A percentile compares a stretch with the other conserved stretches of the same genome.
Conservation (phyloP, 108 stramenopile genomes). For the Epithemia pelagica region DNA sequence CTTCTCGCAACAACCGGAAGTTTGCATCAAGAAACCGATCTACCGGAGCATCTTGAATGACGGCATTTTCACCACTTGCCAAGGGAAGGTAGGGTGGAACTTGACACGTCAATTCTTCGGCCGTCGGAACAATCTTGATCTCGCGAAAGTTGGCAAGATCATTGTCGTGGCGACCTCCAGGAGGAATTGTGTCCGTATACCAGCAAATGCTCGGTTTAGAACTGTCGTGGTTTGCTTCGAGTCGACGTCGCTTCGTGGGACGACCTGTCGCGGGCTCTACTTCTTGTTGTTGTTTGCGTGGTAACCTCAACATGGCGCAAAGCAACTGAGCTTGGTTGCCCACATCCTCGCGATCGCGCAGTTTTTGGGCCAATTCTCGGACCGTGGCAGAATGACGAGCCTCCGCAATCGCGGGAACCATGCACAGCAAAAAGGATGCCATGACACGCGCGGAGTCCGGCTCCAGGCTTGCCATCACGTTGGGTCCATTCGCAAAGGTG, state of each 20-base stretch:
- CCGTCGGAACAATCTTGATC: slow-evolving; percentile 36
- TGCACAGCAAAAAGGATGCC: slow-evolving; percentile 20
- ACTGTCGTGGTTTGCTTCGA: background rate
- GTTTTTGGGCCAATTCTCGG: slow-evolving; percentile 16
- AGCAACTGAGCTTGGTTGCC: slow-evolving; percentile 8
- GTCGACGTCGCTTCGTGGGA: too few relatives aligned
- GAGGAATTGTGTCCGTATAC: slow-evolving; percentile 33
- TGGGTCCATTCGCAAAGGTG: slow-evolving; percentile 1
- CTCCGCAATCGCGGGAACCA: slow-evolving; percentile 22
- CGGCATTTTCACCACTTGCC: slow-evolving; percentile 17
- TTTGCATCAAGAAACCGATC: slow-evolving; percentile 30
- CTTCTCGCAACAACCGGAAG: slow-evolving; percentile 45
- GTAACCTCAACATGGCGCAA: slow-evolving; percentile 26
- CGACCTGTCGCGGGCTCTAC: too few relatives aligned
- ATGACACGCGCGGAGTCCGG: slow-evolving; percentile 14
- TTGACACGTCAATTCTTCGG: slow-evolving; percentile 29
- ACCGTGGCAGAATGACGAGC: slow-evolving; percentile 21
- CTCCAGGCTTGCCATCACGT: slow-evolving; percentile 5
- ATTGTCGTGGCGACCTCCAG: slow-evolving; percentile 47
- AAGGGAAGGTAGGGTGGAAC: slow-evolving; percentile 28
- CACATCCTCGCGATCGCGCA: slow-evolving; percentile 17
- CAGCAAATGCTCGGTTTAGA: slow-evolving; percentile 23
- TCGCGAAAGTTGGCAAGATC: slow-evolving; percentile 42
- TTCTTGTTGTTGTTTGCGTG: too few relatives aligned
- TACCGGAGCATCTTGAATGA: slow-evolving; percentile 22